These are phyloP conservation scores for Vaccinium myrtillus DNA, from an alignment of 148 eudicot species.

Conservation along the genomic window DNA sequence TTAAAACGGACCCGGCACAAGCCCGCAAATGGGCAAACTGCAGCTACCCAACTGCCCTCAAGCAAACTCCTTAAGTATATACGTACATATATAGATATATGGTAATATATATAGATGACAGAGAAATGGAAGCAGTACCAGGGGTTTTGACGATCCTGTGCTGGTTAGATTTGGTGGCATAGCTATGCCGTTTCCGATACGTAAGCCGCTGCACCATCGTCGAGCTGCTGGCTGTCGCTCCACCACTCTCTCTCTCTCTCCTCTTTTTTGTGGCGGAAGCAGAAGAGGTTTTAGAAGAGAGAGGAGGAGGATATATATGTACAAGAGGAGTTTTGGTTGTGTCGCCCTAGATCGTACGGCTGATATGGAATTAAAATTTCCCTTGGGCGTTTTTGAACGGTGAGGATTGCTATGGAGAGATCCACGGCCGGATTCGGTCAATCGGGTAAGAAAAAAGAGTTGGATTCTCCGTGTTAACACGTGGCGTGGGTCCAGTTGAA, in stretches of 20 bases:
- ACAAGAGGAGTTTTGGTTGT: not conserved
- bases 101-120: too few relatives aligned
- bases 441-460: not conserved
- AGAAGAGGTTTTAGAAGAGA: not conserved
- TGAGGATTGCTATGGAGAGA: too few relatives aligned
- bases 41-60: too few relatives aligned
- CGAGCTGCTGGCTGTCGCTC: not conserved
- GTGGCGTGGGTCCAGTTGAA: not conserved
- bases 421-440: not conserved
- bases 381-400: not conserved
- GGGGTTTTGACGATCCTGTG: conserved; percentile 70
- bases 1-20: too few relatives aligned
- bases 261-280: not conserved
- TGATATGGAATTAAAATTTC: not conserved
- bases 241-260: conserved; percentile 17
- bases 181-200: conserved; percentile 57
- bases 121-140: conserved; percentile 24
- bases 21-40: too few relatives aligned
- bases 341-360: conserved; percentile 15
- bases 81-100: too few relatives aligned
- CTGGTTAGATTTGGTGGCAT: conserved; percentile 71
- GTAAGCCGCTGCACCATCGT: conserved; percentile 63
- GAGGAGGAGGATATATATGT: not conserved
- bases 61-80: too few relatives aligned
- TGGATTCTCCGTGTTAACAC: not conserved